These are phyloP conservation scores for Nigrospora sphaerica DNA, from an alignment of 2,329 filamentous ascomycete species.

Conservation along the genomic window DNA sequence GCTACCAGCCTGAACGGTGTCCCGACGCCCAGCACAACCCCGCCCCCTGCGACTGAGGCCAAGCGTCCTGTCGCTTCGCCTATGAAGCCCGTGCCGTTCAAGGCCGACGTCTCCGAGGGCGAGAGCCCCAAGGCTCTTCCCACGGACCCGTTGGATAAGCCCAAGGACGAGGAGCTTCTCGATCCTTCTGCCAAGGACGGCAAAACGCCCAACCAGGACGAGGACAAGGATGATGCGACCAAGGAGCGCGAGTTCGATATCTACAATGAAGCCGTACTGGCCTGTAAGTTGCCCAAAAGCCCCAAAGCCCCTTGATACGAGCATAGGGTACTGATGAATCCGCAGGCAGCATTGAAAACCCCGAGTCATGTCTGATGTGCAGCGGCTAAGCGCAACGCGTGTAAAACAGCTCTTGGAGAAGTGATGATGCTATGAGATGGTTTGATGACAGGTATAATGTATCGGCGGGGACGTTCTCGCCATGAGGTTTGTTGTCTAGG, in stretches of 20 bases:
- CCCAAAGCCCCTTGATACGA: background rate
- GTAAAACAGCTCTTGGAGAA: background rate
- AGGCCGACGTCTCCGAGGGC: conserved; percentile 69
- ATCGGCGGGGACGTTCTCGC: too few species aligned
- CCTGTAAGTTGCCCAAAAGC: conserved; percentile 55
- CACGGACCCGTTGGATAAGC: conserved; percentile 59
- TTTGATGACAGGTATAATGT: conserved; percentile 1
- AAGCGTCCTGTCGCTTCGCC: conserved; percentile 47
- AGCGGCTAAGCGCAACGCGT: conserved; percentile 58
- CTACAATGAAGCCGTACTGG: conserved; percentile 85
- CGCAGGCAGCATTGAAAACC: conserved; percentile 89
- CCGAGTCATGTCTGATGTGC: conserved; percentile 94
- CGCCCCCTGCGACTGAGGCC: conserved; percentile 41
- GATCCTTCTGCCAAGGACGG: conserved; percentile 45
- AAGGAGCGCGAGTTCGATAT: conserved; percentile 82
- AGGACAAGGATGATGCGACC: conserved; percentile 66
- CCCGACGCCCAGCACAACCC: conserved; percentile 62
- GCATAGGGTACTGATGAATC: background rate
- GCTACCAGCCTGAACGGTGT: conserved; percentile 48
- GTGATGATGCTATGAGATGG: conserved; percentile 1
- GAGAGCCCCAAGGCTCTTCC: conserved; percentile 73
- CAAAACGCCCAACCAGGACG: conserved; percentile 51
- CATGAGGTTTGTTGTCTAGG: too few species aligned
- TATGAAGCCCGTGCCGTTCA: conserved; percentile 60
- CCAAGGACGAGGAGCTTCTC: conserved; percentile 58